These are phyloP conservation scores for Hysterium pulicare DNA, from an alignment of 2,329 filamentous ascomycete genomes.

Conservation along the genomic window DNA sequence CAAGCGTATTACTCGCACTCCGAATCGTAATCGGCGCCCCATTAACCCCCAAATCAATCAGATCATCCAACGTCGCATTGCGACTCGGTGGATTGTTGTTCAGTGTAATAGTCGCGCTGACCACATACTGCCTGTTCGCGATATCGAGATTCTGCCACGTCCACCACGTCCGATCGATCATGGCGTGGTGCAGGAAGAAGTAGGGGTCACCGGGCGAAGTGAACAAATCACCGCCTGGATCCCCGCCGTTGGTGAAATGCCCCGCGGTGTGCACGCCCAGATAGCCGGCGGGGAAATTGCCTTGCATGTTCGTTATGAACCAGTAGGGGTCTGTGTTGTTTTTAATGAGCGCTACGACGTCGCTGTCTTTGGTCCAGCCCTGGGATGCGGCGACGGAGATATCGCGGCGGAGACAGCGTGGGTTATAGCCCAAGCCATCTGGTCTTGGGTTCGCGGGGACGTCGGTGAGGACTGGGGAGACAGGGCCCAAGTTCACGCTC, in stretches of 20 bases:
- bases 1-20: conserved; percentile 42
- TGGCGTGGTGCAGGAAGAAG: conserved; percentile 49
- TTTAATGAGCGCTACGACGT: conserved; percentile 21
- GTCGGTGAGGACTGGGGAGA: conserved; percentile 35
- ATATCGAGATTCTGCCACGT: conserved; percentile 50
- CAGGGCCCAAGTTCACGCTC: conserved; percentile 40
- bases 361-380: conserved; percentile 21
- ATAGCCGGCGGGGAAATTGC: conserved; percentile 33
- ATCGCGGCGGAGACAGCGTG: conserved; percentile 39
- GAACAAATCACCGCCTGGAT: conserved; percentile 46
- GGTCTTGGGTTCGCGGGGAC: conserved; percentile 23
- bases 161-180: conserved; percentile 50
- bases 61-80: conserved; percentile 46
- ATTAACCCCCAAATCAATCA: conserved; percentile 39
- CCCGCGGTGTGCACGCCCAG: conserved; percentile 46
- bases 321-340: conserved; percentile 23
- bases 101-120: conserved; percentile 46
- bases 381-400: conserved; percentile 26
- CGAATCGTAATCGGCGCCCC: conserved; percentile 32
- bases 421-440: conserved; percentile 33
- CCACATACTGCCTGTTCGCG: conserved; percentile 33
- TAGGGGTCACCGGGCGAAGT: conserved; percentile 45
- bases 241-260: conserved; percentile 47
- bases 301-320: conserved; percentile 40
- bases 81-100: conserved; percentile 42